Base-by-base conservation (phyloP, 139 green algal species). In the Chlamydomonas sp. region DNA sequence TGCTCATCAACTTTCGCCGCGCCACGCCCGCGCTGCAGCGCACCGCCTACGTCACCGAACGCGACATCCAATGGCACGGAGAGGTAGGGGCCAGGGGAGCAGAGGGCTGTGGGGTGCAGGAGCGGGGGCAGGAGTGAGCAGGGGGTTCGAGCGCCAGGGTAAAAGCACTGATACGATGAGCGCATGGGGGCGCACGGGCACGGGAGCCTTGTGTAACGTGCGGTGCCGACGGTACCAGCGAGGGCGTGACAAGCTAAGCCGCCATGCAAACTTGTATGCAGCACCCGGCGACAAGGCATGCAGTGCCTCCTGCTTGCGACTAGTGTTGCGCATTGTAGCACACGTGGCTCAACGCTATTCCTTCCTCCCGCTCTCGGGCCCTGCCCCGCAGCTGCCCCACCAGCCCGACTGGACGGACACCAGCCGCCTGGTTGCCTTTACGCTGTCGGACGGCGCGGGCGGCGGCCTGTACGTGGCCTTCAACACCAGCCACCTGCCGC, bases 51-150 rank as follows among this genome's bases (percentile, higher is more conserved):
- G 91, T 96, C 1, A 93, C 78, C 5, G 95, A 92, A 57, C 83
- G 90, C 8, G 93, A 97, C 74, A 92, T 99, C n/a, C 87, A 96
- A 69, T 99, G 96, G 96, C 97, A 99, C 85, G 97, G 97, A 15
- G 81, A 93, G 31, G 68, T 87, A 57, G 80, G 93, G 15, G 18
- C 31, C 31, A 49, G 31, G 31, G 31, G 31, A 49, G 31, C 31
- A 49, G 31, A 49, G 31, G 31, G 78, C 66, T 12, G 5, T 20
- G 68, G 31, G 63, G 67, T 61, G 61, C 8, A 10, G 67, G 59
- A 5, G 59, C 20, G 59, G 3, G 61, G 71, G 82, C 58, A 60
- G 59, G 5, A 63, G 14, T 5, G 60, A 60, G 86, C 17, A 31
- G 6, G 78, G 62, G 78, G 9, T 49, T 49, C 31, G 31, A 49